Evolutionary conservation across 176 grass and related monocot species (phyloP), one percentile per base, ranked within the genome.

Genomic region (Saccharum officinarum): DNA sequence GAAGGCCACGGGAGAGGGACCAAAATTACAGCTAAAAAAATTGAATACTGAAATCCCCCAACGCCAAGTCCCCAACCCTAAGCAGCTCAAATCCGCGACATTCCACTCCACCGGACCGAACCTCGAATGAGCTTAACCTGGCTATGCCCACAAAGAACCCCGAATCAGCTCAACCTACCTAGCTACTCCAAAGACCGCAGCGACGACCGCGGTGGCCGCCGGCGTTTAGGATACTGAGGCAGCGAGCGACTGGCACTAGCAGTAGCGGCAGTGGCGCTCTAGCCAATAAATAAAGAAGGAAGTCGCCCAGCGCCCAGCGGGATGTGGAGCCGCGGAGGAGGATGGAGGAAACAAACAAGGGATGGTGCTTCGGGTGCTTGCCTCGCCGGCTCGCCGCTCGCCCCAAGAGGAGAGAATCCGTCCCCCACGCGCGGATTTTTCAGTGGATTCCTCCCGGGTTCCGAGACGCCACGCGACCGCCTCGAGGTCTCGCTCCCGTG

Each of bases 361-460:
- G 37, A 1, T 47, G 82, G 50, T 12, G 84, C 89, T 91, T 87
- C 84, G 89, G 88, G 80, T 91, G 75, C 89, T 84, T 26, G 63
- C 73, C 83, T 77, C 49, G 73, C 73, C 65, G 55, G 22, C 55
- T 50, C 47, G 75, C 82, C 83, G 22, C 55, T 50, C 47, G 75
- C 82, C 83, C 75, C 20, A n/a, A 38, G 46, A 18, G 25, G 34
- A 47, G 31, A n/a, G 23, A 10, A 10, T 4, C 69, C 14, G 7
- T 6, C 49, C 67, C 76, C 65, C 89, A 63, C 80, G 80, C 75
- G 38, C 38, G 84, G 84, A 69, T 79, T 80, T 90, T 87, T 83
- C 80, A 79, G 83, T 52, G 5, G 74, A 62, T 61, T 83, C 78
- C 33, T 72, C 83, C 69, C 87, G 87, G 38, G 60, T 73, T 68